A percentile compares a stretch with the other conserved stretches of the same genome.
These are phyloP conservation scores for Exophiala sideris DNA, from an alignment of 2,329 filamentous ascomycete species.

Conservation along the genomic window DNA sequence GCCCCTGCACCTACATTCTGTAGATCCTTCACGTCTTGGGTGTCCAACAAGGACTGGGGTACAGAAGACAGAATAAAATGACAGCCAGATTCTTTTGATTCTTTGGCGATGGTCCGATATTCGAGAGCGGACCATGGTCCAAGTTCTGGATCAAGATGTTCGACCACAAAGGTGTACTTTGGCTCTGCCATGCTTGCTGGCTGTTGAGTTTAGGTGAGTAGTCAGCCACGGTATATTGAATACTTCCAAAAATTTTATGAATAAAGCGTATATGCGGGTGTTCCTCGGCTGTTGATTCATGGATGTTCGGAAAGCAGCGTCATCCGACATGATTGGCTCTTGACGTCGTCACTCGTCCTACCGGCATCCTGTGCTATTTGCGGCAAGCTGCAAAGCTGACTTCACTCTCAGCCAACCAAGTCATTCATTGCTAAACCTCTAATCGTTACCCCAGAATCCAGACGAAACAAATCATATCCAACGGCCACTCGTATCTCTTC, in stretches of 20 bases:
- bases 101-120: conserved; percentile 80
- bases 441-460: background rate
- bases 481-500: no score
- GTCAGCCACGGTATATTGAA: background rate
- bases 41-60: conserved; percentile 61
- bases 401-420: background rate
- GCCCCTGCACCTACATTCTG: conserved; percentile 63
- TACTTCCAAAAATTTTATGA: no score
- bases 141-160: conserved; percentile 92
- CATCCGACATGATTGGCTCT: background rate
- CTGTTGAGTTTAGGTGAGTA: background rate
- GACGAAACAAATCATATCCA: background rate
- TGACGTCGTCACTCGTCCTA: background rate
- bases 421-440: background rate
- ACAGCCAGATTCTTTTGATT: conserved; percentile 65
- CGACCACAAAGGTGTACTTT: conserved; percentile 82
- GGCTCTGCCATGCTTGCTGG: conserved; percentile 27
- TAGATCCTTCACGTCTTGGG: conserved; percentile 57
- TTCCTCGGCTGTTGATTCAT: no score
- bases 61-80: conserved; percentile 81
- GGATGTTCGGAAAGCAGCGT: no score
- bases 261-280: no score
- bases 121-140: conserved; percentile 93
- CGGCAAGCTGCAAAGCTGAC: background rate
- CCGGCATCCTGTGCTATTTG: background rate